Evolutionary conservation across 805 yeast genomes (phyloP).

Genomic region (Lipomyces yamanashiensis): DNA sequence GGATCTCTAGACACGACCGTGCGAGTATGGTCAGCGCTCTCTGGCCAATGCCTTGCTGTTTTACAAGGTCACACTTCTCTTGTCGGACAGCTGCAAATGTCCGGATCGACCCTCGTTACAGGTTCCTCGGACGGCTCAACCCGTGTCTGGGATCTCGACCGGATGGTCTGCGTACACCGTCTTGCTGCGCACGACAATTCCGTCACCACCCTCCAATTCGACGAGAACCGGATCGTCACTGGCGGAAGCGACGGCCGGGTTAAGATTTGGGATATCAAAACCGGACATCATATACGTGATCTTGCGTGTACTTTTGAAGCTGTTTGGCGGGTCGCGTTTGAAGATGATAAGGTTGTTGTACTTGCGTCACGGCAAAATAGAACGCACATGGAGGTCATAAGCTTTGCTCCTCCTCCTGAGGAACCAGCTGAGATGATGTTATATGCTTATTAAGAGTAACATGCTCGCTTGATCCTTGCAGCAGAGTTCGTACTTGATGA

Average conservation of each 20-base stretch:
- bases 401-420: slow-evolving; percentile 44
- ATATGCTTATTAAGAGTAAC: neutral
- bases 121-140: slow-evolving; percentile 88
- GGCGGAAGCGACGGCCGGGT: slow-evolving; percentile 53
- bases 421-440: neutral
- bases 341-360: slow-evolving; percentile 48
- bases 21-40: slow-evolving; percentile 89
- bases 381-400: slow-evolving; percentile 47
- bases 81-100: slow-evolving; percentile 81
- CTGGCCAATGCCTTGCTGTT: slow-evolving; percentile 78
- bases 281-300: slow-evolving; percentile 49
- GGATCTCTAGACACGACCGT: slow-evolving; percentile 95
- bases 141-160: slow-evolving; percentile 79
- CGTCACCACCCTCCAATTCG: slow-evolving; percentile 49
- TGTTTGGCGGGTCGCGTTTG: slow-evolving; percentile 51
- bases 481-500: no score
- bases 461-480: neutral
- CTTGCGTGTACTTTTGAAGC: slow-evolving; percentile 46
- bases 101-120: slow-evolving; percentile 71
- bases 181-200: slow-evolving; percentile 53
- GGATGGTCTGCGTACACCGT: slow-evolving; percentile 76
- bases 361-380: slow-evolving; percentile 43
- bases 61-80: slow-evolving; percentile 90
- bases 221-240: slow-evolving; percentile 48
- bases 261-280: slow-evolving; percentile 48